Evolutionary conservation across 305 asterid genomes (phyloP), one percentile per base, ranked within the genome.

Genomic region (Fraxinus platypoda): DNA sequence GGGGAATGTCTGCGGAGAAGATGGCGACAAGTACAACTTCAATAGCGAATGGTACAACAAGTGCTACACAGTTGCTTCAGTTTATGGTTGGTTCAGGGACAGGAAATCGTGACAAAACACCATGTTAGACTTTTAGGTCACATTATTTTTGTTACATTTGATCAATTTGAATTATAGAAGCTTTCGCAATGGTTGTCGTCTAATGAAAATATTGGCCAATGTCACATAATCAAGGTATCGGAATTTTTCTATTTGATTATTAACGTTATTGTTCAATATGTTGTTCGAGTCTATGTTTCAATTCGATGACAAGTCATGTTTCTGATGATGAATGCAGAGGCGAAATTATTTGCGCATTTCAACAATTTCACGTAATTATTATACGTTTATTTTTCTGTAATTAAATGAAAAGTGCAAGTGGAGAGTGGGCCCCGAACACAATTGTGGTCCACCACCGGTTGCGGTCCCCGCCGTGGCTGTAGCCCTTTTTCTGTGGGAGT

Each of bases 21-120:
- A 66, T 66, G 7, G 46, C 76, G 49, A 19, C 19, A 62, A 34
- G 78, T 35, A 49, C 86, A 68, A 38, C 38, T 13, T 25, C 80
- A 0, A 77, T 46, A 2, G 81, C 84, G 26, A 57, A 19, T 1
- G 59, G 86, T 34, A 33, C 87, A 49, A 80, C 78, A 17, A 62
- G 77, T 28, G 81, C 85, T 8, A 79, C 90, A 25, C 95, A 83
- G 77, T 83, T 83, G 90, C 95, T 90, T 83, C 97, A 94, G 83
- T 90, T 93, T 82, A 90, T 94, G 97, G 95, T 64, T 81, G 90
- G 90, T 70, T 81, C 90, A 23, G 75, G 82, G 1, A 59, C 86
- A 4, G 85, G 78, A 72, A 76, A 77, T 77, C 85, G 84, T n/a
- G 85, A 80, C 17, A 84, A 81, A 25, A 71, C 84, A 43, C 82